Conservation (phyloP, 805 yeast species). For the Wickerhamiella dianesei region DNA sequence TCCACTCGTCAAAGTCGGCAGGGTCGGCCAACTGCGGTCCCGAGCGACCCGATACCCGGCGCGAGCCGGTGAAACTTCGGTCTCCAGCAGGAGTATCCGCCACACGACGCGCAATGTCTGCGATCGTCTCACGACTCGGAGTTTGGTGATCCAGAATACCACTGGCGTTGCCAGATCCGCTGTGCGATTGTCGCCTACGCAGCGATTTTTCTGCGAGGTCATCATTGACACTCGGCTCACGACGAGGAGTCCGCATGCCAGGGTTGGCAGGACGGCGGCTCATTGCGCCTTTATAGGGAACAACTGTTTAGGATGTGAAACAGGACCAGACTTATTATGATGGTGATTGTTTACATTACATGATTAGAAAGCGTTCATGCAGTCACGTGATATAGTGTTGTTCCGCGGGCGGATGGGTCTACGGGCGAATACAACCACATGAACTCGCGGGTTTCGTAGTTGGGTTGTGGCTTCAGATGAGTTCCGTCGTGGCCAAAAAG, state of each 20-base stretch:
- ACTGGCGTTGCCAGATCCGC: neutral
- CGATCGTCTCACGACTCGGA: constrained; percentile 5
- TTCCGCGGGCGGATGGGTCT: too few species aligned
- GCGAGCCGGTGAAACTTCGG: neutral
- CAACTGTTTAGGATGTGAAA: too few species aligned
- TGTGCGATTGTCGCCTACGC: neutral
- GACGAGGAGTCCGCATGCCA: neutral
- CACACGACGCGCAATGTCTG: constrained; percentile 11
- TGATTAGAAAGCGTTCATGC: too few species aligned
- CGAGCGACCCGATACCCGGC: neutral
- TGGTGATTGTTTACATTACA: too few species aligned
- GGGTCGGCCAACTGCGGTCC: neutral
- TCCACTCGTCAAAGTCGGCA: constrained; percentile 58
- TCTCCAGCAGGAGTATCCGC: constrained; percentile 10
- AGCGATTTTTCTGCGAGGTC: neutral
- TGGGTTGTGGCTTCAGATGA: too few species aligned
- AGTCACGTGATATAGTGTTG: too few species aligned
- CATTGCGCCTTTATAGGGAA: too few species aligned
- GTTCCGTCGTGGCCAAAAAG: too few species aligned
- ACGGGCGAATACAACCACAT: too few species aligned
- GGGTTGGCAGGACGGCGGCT: neutral
- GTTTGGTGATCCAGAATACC: neutral
- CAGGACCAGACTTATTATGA: too few species aligned
- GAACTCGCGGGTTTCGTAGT: too few species aligned
- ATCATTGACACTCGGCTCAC: neutral